A percentile compares a stretch with the other conserved stretches of the same genome.
Evolutionary conservation across 108 stramenopile genomes (phyloP).

Genomic region (Skeletonema tropicum): DNA sequence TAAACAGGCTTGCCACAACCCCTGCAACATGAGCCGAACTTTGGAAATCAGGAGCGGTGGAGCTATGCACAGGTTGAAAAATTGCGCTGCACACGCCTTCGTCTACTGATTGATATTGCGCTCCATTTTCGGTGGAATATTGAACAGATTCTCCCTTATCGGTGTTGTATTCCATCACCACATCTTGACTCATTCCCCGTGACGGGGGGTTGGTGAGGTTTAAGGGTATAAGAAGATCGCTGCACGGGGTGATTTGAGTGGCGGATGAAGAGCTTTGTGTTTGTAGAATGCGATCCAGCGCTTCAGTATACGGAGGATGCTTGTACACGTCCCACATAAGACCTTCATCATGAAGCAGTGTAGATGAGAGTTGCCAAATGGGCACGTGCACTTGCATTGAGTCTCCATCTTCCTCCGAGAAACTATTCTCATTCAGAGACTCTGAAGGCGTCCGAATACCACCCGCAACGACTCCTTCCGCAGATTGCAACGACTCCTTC

Average conservation of each 20-base stretch:
- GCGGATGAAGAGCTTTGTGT: not conserved
- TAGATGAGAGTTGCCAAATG: conserved; percentile 10
- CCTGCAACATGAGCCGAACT: not conserved
- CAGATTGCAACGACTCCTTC: not conserved
- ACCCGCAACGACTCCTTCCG: not conserved
- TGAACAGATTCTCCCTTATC: not conserved
- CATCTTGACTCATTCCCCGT: not conserved
- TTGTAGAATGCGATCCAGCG: conserved; percentile 11
- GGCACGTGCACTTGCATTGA: not conserved
- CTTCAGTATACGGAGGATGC: conserved; percentile 1
- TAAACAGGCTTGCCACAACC: conserved; percentile 9
- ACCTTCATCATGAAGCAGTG: not conserved
- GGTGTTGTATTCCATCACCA: conserved; percentile 1
- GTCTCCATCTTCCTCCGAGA: not conserved
- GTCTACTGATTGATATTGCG: not conserved
- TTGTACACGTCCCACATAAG: conserved; percentile 18
- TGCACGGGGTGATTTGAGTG: conserved; percentile 1
- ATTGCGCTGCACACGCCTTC: not conserved
- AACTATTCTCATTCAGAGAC: not conserved
- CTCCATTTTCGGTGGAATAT: not conserved
- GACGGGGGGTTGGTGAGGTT: not conserved
- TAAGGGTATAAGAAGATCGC: conserved; percentile 2
- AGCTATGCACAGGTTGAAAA: conserved; percentile 6
- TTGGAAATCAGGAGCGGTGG: not conserved
- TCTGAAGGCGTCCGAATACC: conserved; percentile 11